Evolutionary conservation across 208 protist species (phyloP), one percentile per base, ranked within the genome.

Genomic region (Trypanosoma congolense): DNA sequence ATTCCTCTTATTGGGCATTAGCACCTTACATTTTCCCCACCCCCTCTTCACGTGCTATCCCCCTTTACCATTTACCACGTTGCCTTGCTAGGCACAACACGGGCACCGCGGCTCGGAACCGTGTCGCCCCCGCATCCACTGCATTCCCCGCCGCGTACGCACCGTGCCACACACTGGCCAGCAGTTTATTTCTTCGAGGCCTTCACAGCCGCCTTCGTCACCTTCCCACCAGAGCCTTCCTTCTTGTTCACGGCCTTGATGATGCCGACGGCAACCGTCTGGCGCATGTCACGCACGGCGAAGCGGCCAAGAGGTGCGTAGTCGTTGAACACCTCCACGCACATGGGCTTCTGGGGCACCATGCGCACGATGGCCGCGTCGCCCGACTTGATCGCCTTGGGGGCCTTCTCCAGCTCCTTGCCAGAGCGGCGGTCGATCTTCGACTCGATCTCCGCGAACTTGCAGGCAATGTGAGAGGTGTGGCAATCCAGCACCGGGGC

Each of bases 221-320:
- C 81, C 75, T 89, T 89, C 41, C 81, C 81, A 57, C 54, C 69
- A 63, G 70, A 64, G 41, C 55, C 59, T 21, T 85, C 80, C 75
- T 85, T 88, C 74, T 88, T 88, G 12, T 36, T 81, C 60, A 82
- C 73, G 1, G 36, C 53, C 78, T 96, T 97, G 90, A 98, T 95
- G 73, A 98, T 83, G 71, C 97, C 97, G 63, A 98, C 95, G 49
- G 93, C 97, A 24, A 98, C 93, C 25, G 96, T 98, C 73, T 93
- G 84, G 50, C 79, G 69, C 89, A 97, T 97, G 56, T 98, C 96
- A 50, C 95, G 85, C 44, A 98, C 80, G 63, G 91, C 95, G 61
- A 99, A 97, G 65, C 96, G 88, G 53, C 96, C 96, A 18, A 99
- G 90, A 49, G 90, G 85, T 14, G 94, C 76, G 82, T 96, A 98